phyloP scores from a whole-genome alignment of 129 eudicot genomes.

The Tanacetum coccineum region DNA sequence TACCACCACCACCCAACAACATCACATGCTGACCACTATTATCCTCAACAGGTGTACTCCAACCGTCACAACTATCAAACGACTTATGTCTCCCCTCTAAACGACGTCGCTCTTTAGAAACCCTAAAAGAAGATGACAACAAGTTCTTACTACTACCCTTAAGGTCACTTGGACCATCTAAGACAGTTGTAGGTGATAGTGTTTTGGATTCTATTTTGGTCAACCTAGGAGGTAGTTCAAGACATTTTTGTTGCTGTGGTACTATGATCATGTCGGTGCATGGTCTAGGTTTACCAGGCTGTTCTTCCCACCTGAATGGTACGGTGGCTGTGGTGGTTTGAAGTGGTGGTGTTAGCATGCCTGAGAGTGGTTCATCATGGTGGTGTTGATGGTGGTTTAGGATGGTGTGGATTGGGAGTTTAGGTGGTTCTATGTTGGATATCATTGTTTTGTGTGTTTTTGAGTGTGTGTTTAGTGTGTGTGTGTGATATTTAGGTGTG shows the following conservation, averaged over 20 bases:
- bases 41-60: constrained; percentile 29
- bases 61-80: constrained; percentile 41
- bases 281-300: constrained; percentile 86
- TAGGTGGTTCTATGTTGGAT: constrained; percentile 34
- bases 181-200: constrained; percentile 75
- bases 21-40: constrained; percentile 21
- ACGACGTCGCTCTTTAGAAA: constrained; percentile 39
- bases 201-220: constrained; percentile 35
- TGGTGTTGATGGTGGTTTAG: constrained; percentile 29
- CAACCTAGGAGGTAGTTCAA: constrained; percentile 67
- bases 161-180: constrained; percentile 55
- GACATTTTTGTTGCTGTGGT: constrained; percentile 20
- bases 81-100: constrained; percentile 28
- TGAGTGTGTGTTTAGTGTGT: background rate
- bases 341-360: constrained; percentile 61
- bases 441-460: constrained; percentile 29
- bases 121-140: constrained; percentile 48
- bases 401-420: constrained; percentile 37
- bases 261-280: constrained; percentile 42
- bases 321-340: constrained; percentile 73
- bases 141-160: constrained; percentile 27
- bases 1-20: constrained; percentile 14
- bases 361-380: constrained; percentile 35
- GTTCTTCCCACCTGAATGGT: constrained; percentile 87
- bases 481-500: background rate